Evolutionary conservation across 495 filamentous ascomycete genomes (phyloP).

Genomic region (Podospora didyma): DNA sequence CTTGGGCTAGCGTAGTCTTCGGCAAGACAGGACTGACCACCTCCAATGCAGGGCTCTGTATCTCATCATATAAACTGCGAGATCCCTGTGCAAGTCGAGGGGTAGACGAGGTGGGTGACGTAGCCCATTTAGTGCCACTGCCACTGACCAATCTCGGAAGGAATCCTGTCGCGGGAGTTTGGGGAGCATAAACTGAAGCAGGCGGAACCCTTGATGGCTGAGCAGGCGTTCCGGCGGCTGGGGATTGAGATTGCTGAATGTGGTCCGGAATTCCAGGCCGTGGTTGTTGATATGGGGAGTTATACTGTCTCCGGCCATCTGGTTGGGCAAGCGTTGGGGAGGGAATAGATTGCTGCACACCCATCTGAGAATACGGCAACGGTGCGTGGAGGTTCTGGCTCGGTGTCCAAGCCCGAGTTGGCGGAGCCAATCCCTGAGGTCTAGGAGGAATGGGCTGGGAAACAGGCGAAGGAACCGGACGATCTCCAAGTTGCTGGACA

Average conservation of each 20-base stretch:
- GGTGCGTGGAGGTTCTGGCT: constrained; percentile 18
- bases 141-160: constrained; percentile 22
- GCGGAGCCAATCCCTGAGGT: constrained; percentile 14
- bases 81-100: constrained; percentile 24
- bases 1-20: background rate
- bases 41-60: constrained; percentile 41
- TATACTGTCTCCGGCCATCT: constrained; percentile 28
- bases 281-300: constrained; percentile 40
- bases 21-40: constrained; percentile 39
- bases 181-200: constrained; percentile 9
- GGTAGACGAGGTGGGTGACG: constrained; percentile 40
- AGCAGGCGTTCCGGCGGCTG: constrained; percentile 14
- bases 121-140: constrained; percentile 47
- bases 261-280: constrained; percentile 24
- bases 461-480: constrained; percentile 14
- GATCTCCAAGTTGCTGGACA: constrained; percentile 11
- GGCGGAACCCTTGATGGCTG: constrained; percentile 17
- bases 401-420: constrained; percentile 21
- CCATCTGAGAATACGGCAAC: constrained; percentile 24
- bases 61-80: constrained; percentile 25
- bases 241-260: constrained; percentile 7
- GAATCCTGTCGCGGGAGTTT: constrained; percentile 14
- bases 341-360: background rate
- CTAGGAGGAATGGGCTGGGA: constrained; percentile 19
- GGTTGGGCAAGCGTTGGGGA: constrained; percentile 12